Conservation (phyloP, 495 filamentous ascomycete genomes). For the Cudoniella acicularis region DNA sequence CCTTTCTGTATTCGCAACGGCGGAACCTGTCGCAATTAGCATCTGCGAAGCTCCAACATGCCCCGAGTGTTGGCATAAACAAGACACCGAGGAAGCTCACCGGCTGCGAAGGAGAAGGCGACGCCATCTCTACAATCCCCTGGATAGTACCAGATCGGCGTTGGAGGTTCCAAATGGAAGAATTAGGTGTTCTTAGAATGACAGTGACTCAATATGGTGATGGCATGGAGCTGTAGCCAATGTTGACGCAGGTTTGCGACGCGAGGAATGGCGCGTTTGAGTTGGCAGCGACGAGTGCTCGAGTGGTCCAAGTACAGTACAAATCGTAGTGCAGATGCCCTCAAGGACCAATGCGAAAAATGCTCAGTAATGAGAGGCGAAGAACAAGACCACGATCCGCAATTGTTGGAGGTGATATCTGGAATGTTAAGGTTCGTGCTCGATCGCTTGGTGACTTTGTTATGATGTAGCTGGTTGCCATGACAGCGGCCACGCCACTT, state of each 20-base stretch:
- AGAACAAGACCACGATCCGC: slow-evolving; percentile 8
- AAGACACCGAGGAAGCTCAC: slow-evolving; percentile 10
- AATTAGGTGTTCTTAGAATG: slow-evolving; percentile 10
- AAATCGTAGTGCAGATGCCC: not conserved
- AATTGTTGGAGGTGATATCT: slow-evolving; percentile 10
- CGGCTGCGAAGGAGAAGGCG: slow-evolving; percentile 25
- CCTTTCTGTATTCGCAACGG: slow-evolving; percentile 58
- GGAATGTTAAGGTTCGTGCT: slow-evolving; percentile 4
- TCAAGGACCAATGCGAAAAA: slow-evolving; percentile 6
- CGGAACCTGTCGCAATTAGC: slow-evolving; percentile 38
- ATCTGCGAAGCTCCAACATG: not conserved
- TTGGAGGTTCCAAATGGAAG: not conserved
- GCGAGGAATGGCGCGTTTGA: slow-evolving; percentile 22
- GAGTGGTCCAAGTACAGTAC: not conserved
- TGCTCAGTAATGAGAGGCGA: not conserved
- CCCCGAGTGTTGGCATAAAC: slow-evolving; percentile 1
- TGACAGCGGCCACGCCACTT: not conserved
- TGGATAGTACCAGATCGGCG: not conserved
- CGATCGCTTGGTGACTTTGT: not conserved
- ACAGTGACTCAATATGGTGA: slow-evolving; percentile 14
- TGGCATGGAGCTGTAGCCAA: slow-evolving; percentile 16
- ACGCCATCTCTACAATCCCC: slow-evolving; percentile 18
- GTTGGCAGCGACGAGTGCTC: not conserved
- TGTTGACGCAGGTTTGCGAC: slow-evolving; percentile 16
- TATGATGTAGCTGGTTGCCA: not conserved